Conservation (phyloP, 768 basidiomycete species). For the Trametes sanguinea region DNA sequence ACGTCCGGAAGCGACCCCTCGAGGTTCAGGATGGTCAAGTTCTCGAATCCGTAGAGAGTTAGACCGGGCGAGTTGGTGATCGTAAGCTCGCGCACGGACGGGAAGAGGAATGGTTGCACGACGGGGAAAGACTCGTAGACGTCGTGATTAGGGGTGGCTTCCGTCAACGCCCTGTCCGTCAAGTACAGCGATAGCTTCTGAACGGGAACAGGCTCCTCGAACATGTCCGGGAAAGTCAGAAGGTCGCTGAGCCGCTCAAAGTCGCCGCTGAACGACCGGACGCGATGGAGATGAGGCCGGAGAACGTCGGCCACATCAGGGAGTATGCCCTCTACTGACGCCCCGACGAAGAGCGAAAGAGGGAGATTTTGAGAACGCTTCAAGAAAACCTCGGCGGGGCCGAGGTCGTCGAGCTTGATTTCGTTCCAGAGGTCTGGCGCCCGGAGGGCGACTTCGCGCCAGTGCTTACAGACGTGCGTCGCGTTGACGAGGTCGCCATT, state of each 20-base stretch:
- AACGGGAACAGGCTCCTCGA: background rate
- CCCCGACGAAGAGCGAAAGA: background rate
- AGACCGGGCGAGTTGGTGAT: background rate
- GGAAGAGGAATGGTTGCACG: background rate
- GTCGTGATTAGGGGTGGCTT: background rate
- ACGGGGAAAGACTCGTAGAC: background rate
- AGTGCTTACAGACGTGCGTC: background rate
- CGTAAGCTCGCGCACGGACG: background rate
- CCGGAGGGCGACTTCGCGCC: background rate
- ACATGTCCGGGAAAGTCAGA: background rate
- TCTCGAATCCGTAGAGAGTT: background rate
- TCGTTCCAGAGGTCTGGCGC: background rate
- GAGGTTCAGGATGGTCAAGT: background rate
- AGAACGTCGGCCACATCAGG: background rate
- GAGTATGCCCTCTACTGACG: background rate
- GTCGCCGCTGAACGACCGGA: background rate
- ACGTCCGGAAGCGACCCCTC: background rate
- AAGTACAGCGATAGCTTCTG: background rate
- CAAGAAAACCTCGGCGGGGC: background rate
- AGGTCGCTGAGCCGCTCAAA: background rate
- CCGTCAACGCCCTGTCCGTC: background rate
- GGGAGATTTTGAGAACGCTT: slow-evolving; percentile 6
- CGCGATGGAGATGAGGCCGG: background rate
- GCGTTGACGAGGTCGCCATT: background rate
- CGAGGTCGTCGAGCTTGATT: background rate